Evolutionary conservation across 441 rosid genomes (phyloP).

Genomic region (Eugenia klotzschiana): DNA sequence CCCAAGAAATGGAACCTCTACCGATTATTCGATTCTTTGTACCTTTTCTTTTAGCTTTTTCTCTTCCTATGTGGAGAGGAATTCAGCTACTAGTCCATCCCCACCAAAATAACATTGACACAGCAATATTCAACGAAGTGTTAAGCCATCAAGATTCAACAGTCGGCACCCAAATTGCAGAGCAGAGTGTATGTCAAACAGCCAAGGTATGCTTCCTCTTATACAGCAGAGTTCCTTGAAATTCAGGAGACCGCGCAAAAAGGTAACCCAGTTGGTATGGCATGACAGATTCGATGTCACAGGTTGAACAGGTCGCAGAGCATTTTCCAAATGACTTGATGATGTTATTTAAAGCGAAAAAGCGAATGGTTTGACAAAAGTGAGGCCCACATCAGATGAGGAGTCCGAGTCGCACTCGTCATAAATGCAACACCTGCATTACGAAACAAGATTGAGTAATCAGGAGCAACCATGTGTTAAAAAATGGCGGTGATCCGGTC

Average conservation of each 20-base stretch:
- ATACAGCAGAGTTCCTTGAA: not conserved
- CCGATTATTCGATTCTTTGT: not conserved
- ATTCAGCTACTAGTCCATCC: not conserved
- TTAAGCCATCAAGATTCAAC: not conserved
- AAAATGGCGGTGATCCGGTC: not conserved
- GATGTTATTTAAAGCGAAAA: conserved; percentile 2
- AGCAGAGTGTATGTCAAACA: not conserved
- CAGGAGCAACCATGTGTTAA: not conserved
- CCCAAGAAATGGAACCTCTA: not conserved
- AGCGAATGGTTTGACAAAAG: not conserved
- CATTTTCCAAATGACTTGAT: not conserved
- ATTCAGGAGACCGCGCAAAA: not conserved
- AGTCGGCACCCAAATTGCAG: not conserved
- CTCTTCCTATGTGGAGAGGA: not conserved
- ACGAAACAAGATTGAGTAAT: not conserved
- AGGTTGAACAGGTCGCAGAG: not conserved
- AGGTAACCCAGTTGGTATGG: not conserved
- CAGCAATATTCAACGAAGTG: not conserved
- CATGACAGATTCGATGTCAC: not conserved
- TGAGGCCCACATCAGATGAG: conserved; percentile 3
- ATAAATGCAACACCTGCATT: not conserved
- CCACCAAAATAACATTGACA: not conserved
- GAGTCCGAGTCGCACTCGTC: not conserved
- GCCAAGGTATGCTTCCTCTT: not conserved
- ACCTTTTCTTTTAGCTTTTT: not conserved